Evolutionary conservation across 1,284 basidiomycete genomes (phyloP), one percentile per base, ranked within the genome.

Genomic region (Phellopilus nigrolimitatus): DNA sequence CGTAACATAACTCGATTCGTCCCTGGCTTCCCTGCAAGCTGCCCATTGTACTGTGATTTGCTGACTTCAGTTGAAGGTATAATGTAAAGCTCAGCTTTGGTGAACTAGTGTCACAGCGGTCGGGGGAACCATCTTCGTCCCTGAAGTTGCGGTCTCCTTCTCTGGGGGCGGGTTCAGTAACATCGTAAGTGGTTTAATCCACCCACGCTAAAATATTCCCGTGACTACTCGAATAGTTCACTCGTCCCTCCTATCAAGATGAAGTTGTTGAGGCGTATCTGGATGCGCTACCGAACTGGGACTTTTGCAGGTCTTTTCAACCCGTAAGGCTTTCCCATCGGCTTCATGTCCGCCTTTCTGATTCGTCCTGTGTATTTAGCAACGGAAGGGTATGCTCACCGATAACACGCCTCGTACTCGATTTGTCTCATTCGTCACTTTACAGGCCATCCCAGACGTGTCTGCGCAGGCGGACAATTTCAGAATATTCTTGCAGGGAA

Each of bases 91-190:
- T 33, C n/a, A n/a, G n/a, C n/a, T n/a, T n/a, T n/a, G n/a, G n/a
- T n/a, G n/a, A 4, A 36, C 33, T 43, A 71, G 70, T 49, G 69
- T 73, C 5, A 74, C 71, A 3, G 60, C 79, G 0, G 83, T 86
- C 4, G 83, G 83, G 33, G 82, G 73, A 5, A 84, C 82, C 0
- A 63, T 67, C 17, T 59, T 71, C 39, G 68, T 83, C 33, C 79
- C 79, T 0, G 82, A 86, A 64, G 70, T 69, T 4, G 80, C 78
- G 0, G 71, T 74, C 0, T 63, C 55, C 58, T 79, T 79, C 62
- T 81, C 79, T 37, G 84, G 85, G 6, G 85, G 84, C 51, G 86
- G 85, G 2, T 86, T 86, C 68, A 79, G 76, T 59, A 71, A 83
- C 60, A 72, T 75, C 49, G 76, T 79, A 51, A 58, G 69, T 63